Base-by-base conservation (phyloP, 768 basidiomycete species). In the Solioccasus polychromus region DNA sequence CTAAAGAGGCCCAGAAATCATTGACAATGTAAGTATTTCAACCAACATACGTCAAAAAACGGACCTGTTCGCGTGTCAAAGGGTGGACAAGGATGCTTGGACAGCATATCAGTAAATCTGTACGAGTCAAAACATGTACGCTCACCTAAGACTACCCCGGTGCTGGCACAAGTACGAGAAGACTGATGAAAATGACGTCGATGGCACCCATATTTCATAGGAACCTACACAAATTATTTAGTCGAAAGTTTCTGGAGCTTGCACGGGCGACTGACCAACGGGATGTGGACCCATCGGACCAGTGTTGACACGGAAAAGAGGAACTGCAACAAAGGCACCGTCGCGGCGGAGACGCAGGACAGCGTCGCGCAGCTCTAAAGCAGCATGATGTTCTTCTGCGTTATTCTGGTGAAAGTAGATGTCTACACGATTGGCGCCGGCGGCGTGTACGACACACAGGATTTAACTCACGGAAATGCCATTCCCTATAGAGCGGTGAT, bases 321-420 rank as follows among this genome's bases (percentile, higher is more conserved):
- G 88, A 1, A 88, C 88, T 1, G 86, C 88, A 8, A 89, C 78
- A 54, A 89, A 90, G 1, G 86, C 86, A 1, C 87, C 87, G 40
- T 88, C 83, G 14, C 80, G 74, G 23, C 88, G 73, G 38, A 89
- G 71, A 5, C 80, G 73, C 31, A 90, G 70, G 10, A 90, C 79
- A 3, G 86, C 79, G 58, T 89, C 85, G 0, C 85, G 74, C 30
- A 90, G 71, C 34, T 80, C 73, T 3, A 88, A 71, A 1, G 86
- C 86, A 19, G 77, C 81, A 29, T 78, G 71, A 41, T 82, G 80
- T 48, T 86, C 78, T 4, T 72, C 69, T 0, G 72, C 66, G 54
- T 85, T 88, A 19, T 72, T 68, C 64, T 87, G 85, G 51, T 80
- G 79, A 61, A 88, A 90, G 66, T 90, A 88, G 37, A 90, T 88